Evolutionary conservation across 1,284 basidiomycete genomes (phyloP), one percentile per base, ranked within the genome.

Genomic region (Dichomitus squalens): DNA sequence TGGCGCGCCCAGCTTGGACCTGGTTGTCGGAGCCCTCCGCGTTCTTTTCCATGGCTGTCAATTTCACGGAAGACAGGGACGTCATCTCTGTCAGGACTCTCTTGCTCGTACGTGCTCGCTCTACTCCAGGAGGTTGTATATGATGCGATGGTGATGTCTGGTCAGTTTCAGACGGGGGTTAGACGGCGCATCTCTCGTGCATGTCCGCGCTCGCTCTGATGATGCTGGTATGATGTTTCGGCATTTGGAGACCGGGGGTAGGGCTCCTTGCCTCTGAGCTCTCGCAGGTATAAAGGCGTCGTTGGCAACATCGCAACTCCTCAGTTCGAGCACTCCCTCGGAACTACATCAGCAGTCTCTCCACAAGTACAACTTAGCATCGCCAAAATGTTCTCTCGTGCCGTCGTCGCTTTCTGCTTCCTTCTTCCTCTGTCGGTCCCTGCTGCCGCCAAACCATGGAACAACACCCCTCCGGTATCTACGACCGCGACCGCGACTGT

Each of bases 401-500:
- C 47, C 55, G 23, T 59, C 55, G 36, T 55, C 40, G 27, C 49
- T 8, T 29, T 65, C 29, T 59, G 59, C 52, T 60, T 62, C 39
- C 18, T 57, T n/a, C 40, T 64, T 38, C 56, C 61, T 31, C 53
- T 67, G 12, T 25, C 61, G 38, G 31, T 63, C 61, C 61, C 63
- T 66, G 66, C 64, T 60, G 62, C 48, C 60, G 66, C 66, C 64
- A 64, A 49, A 34, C 65, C 64, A 18, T 54, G 64, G 18, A 54
- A 59, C 21, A 23, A 57, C 9, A 57, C 56, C 9, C 33, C 60
- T 34, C 53, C 55, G 8, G 36, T 44, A 12, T 35, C 36, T 23
- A 53, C 53, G 1, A 52, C n/a, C n/a, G n/a, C 55, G 7, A 54
- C 51, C 38, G 23, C 36, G 20, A 55, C 53, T 16, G 44, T 27